A percentile compares a stretch with the other conserved stretches of the same genome.
Conservation (phyloP, 345 rosid genomes). For the Salix caprea region DNA sequence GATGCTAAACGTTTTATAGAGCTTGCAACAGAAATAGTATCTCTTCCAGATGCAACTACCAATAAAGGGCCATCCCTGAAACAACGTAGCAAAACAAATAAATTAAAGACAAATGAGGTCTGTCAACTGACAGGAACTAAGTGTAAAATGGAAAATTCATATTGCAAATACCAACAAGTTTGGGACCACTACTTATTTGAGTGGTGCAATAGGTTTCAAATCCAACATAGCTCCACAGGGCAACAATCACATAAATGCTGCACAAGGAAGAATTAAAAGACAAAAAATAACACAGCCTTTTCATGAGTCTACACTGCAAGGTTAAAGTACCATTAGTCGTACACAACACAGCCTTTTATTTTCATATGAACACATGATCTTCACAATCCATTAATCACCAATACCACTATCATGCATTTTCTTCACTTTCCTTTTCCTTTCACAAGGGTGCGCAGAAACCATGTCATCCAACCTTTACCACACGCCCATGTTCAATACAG, state of each 20-base stretch:
- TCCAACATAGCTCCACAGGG: not conserved
- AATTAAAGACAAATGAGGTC: not conserved
- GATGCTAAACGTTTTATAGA: conserved; percentile 83
- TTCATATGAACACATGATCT: not conserved
- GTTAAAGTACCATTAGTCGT: not conserved
- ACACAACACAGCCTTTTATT: not conserved
- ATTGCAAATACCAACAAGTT: not conserved
- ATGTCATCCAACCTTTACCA: not conserved
- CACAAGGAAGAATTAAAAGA: not conserved
- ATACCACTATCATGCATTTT: not conserved
- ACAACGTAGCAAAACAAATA: conserved; percentile 1
- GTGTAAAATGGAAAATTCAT: not conserved
- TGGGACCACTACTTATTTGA: not conserved
- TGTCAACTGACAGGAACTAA: not conserved
- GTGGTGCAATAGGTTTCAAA: not conserved
- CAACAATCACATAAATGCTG: not conserved
- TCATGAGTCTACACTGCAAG: not conserved
- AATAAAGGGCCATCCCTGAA: conserved; percentile 89
- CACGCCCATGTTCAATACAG: not conserved
- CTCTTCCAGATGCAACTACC: conserved; percentile 94
- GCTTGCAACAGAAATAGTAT: conserved; percentile 81
- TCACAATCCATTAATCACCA: not conserved
- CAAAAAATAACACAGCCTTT: too few species aligned
- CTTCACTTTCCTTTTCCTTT: not conserved
- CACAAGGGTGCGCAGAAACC: not conserved